phyloP scores from a whole-genome alignment of 371 early-diverging fungal genomes.

The Mucor velutinosus region DNA sequence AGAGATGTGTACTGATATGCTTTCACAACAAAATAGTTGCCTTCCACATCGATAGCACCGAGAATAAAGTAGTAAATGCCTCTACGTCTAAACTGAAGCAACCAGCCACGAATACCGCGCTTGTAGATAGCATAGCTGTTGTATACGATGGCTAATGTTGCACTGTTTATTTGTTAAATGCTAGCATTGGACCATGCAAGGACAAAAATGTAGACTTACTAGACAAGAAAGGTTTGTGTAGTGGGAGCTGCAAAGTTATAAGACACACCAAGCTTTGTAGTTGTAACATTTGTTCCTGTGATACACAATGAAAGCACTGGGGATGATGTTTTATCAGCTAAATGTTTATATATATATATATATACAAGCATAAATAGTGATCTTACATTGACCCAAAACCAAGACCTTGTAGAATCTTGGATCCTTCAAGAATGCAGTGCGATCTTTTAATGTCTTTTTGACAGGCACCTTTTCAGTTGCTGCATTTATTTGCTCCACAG shows the following conservation, averaged over 20 bases:
- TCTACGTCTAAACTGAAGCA: constrained; percentile 50
- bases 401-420: constrained; percentile 23
- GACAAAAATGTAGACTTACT: constrained; percentile 20
- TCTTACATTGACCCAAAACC: constrained; percentile 22
- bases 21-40: constrained; percentile 77
- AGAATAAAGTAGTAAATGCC: constrained; percentile 54
- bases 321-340: not conserved
- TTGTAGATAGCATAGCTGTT: constrained; percentile 58
- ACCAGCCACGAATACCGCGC: constrained; percentile 48
- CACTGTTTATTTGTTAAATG: constrained; percentile 1
- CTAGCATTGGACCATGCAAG: not conserved
- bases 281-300: constrained; percentile 64
- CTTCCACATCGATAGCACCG: constrained; percentile 74
- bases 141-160: constrained; percentile 63
- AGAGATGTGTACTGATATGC: constrained; percentile 72
- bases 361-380: too few species aligned
- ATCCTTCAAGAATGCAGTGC: constrained; percentile 23
- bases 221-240: constrained; percentile 67
- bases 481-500: not conserved
- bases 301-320: constrained; percentile 68
- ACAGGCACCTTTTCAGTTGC: not conserved
- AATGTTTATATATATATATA: not conserved
- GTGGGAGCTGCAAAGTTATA: constrained; percentile 64
- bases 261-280: constrained; percentile 51
- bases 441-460: constrained; percentile 17